Base-by-base conservation (phyloP, 352 stramenopile genomes). In the Pythium rishiriense region DNA sequence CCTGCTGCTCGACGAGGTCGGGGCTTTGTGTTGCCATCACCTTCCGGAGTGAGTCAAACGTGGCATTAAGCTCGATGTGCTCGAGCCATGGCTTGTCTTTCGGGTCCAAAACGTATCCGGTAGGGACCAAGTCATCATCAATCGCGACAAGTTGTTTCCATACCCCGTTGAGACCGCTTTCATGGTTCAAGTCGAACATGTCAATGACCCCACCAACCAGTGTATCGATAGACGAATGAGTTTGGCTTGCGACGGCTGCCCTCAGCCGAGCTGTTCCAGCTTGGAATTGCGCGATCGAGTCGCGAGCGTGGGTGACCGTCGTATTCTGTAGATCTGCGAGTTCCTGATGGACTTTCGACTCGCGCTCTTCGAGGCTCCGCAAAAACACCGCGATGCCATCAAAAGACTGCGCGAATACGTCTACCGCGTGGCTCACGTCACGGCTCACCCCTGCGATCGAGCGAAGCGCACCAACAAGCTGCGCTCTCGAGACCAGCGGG, bases 11-110 rank as follows among this genome's bases (percentile, higher is more conserved):
- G 37, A 43, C 51, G 4, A 56, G 41, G 37, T 28, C 39, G 5
- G 25, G 26, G 21, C 7, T 17, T 19, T 58, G 24, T 7, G 31
- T 11, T 10, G 7, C 12, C n/a, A 58, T 15, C 39, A 14, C 28
- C 17, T 45, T n/a, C 1, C 48, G 29, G 8, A 70, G 39, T 4
- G 48, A n/a, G 15, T 60, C 41, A 28, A 66, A 66, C 17, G 48
- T 41, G 24, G 22, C 2, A 0, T 45, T 10, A 1, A 64, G 24
- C 2, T 42, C 11, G n/a, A 64, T 39, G 11, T 4, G 35, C 39
- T 66, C 48, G 3, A 51, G 33, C 50, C 19, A 56, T 25, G 51
- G 50, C 5, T 9, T 22, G 0, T 26, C 6, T 1, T 43, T 15
- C 7, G 57, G 31, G 45, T 50, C 24, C 8, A 29, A 19, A 5